A percentile compares a stretch with the other conserved stretches of the same genome.
Evolutionary conservation across 2,329 filamentous ascomycete genomes (phyloP).

Genomic region (Ascochyta fabae): DNA sequence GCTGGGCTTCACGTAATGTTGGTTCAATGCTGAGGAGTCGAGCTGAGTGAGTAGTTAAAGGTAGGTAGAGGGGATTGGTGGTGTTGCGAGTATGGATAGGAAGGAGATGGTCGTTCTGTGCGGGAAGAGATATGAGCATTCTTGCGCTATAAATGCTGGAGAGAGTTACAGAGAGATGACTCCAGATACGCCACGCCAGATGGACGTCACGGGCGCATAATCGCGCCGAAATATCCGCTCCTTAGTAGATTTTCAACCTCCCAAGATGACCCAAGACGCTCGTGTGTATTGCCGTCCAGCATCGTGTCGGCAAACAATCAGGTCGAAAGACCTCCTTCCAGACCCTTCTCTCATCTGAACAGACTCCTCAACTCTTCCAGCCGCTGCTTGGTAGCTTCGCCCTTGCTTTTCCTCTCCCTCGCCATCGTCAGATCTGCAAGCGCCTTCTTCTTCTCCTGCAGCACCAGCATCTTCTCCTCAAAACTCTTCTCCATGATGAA

Average conservation of each 20-base stretch:
- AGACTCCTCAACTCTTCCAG: conserved; percentile 66
- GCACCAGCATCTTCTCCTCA: conserved; percentile 87
- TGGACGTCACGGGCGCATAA: neutral
- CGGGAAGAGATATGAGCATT: too few species aligned
- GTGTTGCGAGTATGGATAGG: too few species aligned
- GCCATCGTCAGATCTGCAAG: conserved; percentile 77
- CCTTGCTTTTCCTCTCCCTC: conserved; percentile 61
- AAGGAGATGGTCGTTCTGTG: too few species aligned
- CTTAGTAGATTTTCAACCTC: neutral
- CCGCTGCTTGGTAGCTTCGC: conserved; percentile 69
- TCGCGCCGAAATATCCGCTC: neutral
- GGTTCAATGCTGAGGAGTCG: too few species aligned
- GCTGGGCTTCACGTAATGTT: neutral
- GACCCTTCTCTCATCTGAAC: conserved; percentile 49
- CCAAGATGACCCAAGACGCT: neutral
- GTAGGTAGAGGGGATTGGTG: too few species aligned
- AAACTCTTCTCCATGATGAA: conserved; percentile 92
- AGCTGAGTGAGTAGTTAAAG: neutral
- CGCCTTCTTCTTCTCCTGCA: conserved; percentile 93
- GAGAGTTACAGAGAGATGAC: neutral
- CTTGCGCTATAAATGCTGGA: neutral
- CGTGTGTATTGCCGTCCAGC: neutral
- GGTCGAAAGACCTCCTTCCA: too few species aligned
- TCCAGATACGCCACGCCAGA: neutral
- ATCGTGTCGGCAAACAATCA: neutral